Evolutionary conservation across 169 alveolate genomes (phyloP), one percentile per base, ranked within the genome.

Genomic region (Cryptosporidium parvum): DNA sequence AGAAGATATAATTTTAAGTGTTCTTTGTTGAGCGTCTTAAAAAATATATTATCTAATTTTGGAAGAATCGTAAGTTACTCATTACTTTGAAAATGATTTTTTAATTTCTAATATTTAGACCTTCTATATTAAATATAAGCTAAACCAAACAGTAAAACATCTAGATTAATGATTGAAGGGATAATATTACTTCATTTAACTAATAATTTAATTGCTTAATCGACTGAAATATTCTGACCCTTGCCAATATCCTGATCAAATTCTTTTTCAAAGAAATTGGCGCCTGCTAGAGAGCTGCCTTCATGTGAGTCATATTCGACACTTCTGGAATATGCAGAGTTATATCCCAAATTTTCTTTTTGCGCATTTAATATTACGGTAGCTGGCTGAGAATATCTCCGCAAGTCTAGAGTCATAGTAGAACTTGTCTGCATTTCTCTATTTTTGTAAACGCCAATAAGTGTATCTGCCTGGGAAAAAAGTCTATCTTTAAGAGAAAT

Each of bases 401-500:
- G 69, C 23, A 94, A 92, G 75, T 94, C 93, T 44, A 94, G 94
- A 21, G 94, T 92, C 37, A 94, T 73, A 23, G 94, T 92, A 37
- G 87, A 92, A 33, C 96, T 94, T 10, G 94, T 85, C 26, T 93
- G 91, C 37, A 68, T 70, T 65, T 86, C 92, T 68, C 91, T 93
- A 21, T 91, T 69, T 33, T 93, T 75, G 72, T 91, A 94, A 18
- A 94, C 97, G 9, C 98, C 98, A n/a, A 95, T 91, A 37, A 95
- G 91, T 1, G 92, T 35, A 85, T 95, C 97, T 52, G 98, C 96
- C 35, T 93, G 93, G 29, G 95, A 92, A 59, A 94, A 95, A 21
- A 95, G 92, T 42, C 86, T 92, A 56, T 95, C 97, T 92, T 95
- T 95, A n/a, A 95, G 94, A 0, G 98, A 94, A 48, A 95, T 95